Evolutionary conservation across 2,329 filamentous ascomycete species (phyloP), one percentile per base, ranked within the genome.

Genomic region (Ramularia endophylla): DNA sequence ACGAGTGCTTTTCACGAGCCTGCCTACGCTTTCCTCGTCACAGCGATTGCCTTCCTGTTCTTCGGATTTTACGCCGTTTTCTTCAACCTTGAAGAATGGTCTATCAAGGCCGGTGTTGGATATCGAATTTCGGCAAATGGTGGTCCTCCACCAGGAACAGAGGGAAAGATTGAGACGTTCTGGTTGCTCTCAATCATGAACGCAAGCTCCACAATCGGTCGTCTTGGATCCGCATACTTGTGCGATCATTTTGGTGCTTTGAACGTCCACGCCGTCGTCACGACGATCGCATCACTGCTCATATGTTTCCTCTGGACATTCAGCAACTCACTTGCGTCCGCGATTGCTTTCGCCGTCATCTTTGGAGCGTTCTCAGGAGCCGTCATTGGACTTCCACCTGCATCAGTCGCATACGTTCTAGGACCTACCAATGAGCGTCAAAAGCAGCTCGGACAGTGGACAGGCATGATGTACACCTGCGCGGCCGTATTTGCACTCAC

Each of bases 81-180:
- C 58, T 74, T 74, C 62, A 73, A 72, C 45, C 64, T 74, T 20
- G 70, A 73, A 53, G 71, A 73, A 58, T 74, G 71, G 71, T 70
- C 71, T 15, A 62, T 68, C 12, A 51, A 59, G 8, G 55, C 54
- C 17, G 67, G 68, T 7, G 63, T 69, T 29, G 69, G 68, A 13
- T 63, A 57, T 37, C 48, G 50, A 8, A 57, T 11, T 25, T 37
- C 48, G 12, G 40, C 43, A 12, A 41, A 41, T 8, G 48, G 50
- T n/a, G 50, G 53, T 18, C 41, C 43, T 8, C 43, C 29, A 45
- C 47, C 48, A 47, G 38, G 38, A 32, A 52, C 43, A 2, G 27
- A 58, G 34, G 53, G 58, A 22, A 60, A 64, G 13, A 58, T 74
- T 17, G 62, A 65, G 38, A 72, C 70, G 1, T 72, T 69, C 53